Evolutionary conservation across 495 filamentous ascomycete genomes (phyloP), one percentile per base, ranked within the genome.

Genomic region (Xylaria sp.): DNA sequence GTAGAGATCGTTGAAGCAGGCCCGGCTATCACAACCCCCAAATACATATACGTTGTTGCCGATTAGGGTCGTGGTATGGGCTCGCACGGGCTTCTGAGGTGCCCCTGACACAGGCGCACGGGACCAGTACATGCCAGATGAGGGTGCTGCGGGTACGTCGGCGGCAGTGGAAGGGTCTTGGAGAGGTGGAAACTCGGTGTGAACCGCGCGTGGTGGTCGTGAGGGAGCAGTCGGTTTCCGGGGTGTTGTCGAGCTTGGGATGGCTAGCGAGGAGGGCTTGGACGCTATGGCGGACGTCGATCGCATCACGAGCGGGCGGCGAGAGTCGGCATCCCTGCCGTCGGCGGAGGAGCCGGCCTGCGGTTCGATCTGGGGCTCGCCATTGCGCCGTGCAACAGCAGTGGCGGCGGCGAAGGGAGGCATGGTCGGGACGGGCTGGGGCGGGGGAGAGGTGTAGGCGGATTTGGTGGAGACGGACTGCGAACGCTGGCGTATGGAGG

Each of bases 101-200:
- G 84, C 76, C 12, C 89, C 89, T 5, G 88, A 89, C 11, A 83
- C 80, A 2, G 85, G 85, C 19, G 88, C 88, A 50, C 83, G 84
- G 64, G 87, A 88, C 89, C 89, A 91, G 80, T 91, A 91, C 89
- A 91, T 91, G 57, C 89, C 89, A 53, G 86, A 88, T 21, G 89
- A 87, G n/a, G 89, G 89, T 12, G 89, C 88, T 3, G 83, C 80
- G 5, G 83, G 84, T 26, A 90, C 88, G 57, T 90, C 84, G 15
- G 87, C 84, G 15, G 87, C 86, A 21, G 84, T 88, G 35, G 80
- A 77, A 9, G 88, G 85, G 75, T 88, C 86, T 50, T 84, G 85
- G 12, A 90, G 79, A 41, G 88, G 86, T 21, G 89, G 89, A 69
- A 86, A 87, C 0, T 80, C 70, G 3, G 80, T 79, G 70, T 86